Base-by-base conservation (phyloP, 2,329 filamentous ascomycete species). In the Phialocephala sp. region DNA sequence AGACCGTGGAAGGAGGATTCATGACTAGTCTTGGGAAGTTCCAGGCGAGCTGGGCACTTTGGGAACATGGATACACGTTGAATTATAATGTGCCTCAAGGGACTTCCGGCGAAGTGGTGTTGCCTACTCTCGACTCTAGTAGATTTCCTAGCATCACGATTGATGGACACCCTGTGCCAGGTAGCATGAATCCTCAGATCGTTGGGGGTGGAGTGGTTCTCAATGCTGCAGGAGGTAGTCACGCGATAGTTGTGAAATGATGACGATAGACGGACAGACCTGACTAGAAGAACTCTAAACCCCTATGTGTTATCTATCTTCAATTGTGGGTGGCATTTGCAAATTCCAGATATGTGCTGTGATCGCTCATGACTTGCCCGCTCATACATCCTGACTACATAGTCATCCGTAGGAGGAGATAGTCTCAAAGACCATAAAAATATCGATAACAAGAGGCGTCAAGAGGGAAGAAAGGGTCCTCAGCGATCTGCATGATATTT, bases 1-100 rank as follows among this genome's bases (percentile, higher is more conserved):
- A 62, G 3, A 72, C 68, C 60, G 78, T 73, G 2, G 75, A 81
- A 66, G 80, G 77, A 14, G 80, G 80, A 0, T 81, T 80, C 63
- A 72, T 73, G 8, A 80, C 79, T 1, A 68, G 66, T 11, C 67
- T 80, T 35, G 80, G 80, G 0, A 78, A 77, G 62, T 81, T 77
- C 62, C 74, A 70, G 3, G 78, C 76, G 0, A 71, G 70, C 12
- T 81, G 73, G 73, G 60, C 55, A 60, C 85, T 14, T 80, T 82
- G 78, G 79, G 55, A n/a, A 20, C 37, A 41, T 11, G 66, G 65
- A 8, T 70, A 68, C 62, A 62, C 8, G 3, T 15, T 68, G n/a
- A 65, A 22, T 20, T 68, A 66, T 37, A 58, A 59, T 37, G 62
- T 67, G 14, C 69, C 69, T 4, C 47, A 43, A 9, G 62, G 63